phyloP scores from a whole-genome alignment of 805 yeast genomes.

The Cyberlindnera xishuangbannaensis region DNA sequence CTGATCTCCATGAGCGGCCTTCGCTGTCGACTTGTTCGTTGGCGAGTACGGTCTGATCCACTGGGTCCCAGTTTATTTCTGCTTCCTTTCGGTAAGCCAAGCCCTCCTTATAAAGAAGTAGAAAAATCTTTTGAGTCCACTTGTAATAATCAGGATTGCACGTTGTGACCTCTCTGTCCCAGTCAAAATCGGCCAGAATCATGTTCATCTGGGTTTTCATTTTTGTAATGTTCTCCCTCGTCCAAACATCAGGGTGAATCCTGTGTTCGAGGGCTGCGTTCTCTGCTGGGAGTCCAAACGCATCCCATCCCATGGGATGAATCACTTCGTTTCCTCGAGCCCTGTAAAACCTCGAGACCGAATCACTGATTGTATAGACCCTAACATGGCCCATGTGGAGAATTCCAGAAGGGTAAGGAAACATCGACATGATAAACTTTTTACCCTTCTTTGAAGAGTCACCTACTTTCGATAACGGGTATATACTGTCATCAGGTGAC shows the following conservation, averaged over 20 bases:
- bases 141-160: constrained; percentile 83
- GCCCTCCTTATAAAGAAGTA: constrained; percentile 66
- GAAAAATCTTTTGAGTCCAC: constrained; percentile 86
- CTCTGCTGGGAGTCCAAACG: constrained; percentile 97
- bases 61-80: constrained; percentile 96
- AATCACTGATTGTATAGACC: constrained; percentile 89
- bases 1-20: constrained; percentile 95
- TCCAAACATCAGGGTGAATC: constrained; percentile 80
- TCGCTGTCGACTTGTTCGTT: constrained; percentile 92
- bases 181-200: constrained; percentile 85
- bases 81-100: constrained; percentile 83
- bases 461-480: constrained; percentile 28
- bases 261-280: constrained; percentile 92
- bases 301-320: constrained; percentile 99
- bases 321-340: constrained; percentile 72
- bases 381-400: constrained; percentile 93
- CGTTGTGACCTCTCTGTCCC: constrained; percentile 88
- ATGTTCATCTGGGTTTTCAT: constrained; percentile 79
- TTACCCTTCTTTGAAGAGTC: constrained; percentile 23
- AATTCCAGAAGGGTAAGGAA: constrained; percentile 94
- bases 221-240: constrained; percentile 65
- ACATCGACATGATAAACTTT: constrained; percentile 76
- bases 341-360: constrained; percentile 69
- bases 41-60: constrained; percentile 91
- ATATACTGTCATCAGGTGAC: constrained; percentile 31